Evolutionary conservation across 129 eudicot genomes (phyloP).

Genomic region (Flaveria brownii): DNA sequence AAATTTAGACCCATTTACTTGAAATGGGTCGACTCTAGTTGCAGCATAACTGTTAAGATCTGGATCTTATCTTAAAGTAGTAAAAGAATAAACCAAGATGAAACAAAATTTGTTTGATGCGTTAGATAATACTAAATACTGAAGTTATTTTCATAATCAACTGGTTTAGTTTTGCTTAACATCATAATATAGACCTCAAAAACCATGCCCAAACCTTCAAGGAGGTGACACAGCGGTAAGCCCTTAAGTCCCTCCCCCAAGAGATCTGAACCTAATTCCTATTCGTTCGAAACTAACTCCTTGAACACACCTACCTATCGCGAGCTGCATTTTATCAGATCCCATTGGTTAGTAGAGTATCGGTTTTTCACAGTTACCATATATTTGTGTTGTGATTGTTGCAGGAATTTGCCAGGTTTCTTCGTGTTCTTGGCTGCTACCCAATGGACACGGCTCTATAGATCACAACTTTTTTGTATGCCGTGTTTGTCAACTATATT

Average conservation of each 20-base stretch:
- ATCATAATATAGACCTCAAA: neutral
- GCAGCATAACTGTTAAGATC: neutral
- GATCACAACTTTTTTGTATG: slow-evolving; percentile 28
- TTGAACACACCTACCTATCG: neutral
- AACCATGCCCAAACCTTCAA: neutral
- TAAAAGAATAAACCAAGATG: slow-evolving; percentile 5
- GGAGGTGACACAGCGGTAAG: too few species aligned
- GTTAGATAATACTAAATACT: neutral
- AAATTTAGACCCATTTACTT: neutral
- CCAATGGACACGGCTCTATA: slow-evolving; percentile 58
- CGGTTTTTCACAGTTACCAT: too few species aligned
- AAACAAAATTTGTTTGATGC: neutral
- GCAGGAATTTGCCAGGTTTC: slow-evolving; percentile 78
- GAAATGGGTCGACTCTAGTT: neutral
- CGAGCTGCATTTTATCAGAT: neutral
- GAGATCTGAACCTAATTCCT: too few species aligned
- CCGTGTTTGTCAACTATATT: slow-evolving; percentile 18
- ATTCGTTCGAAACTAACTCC: too few species aligned
- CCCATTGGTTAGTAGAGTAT: neutral
- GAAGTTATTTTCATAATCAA: neutral
- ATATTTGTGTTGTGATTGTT: slow-evolving; percentile 11
- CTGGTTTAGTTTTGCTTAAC: too few species aligned
- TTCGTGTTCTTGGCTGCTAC: slow-evolving; percentile 84
- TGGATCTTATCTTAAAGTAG: neutral
- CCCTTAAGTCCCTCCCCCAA: too few species aligned